Evolutionary conservation across 768 basidiomycete genomes (phyloP).

Genomic region (Mycena galopus): DNA sequence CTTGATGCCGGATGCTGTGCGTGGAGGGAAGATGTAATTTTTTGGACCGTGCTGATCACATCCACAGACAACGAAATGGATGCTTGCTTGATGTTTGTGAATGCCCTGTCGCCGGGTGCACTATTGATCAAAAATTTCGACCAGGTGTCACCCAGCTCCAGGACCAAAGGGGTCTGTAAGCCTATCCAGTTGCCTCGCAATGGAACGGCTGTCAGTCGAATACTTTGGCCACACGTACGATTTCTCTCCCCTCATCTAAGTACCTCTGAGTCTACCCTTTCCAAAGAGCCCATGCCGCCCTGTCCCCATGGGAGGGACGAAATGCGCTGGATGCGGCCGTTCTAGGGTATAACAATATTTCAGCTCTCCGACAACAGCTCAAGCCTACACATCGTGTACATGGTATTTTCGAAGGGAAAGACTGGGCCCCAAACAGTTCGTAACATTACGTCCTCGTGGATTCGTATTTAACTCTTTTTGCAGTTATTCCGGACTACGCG

Average conservation of each 20-base stretch:
- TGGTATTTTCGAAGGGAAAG: constrained; percentile 80
- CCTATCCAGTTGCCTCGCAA: constrained; percentile 72
- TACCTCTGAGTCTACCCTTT: not conserved
- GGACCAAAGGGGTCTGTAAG: constrained; percentile 79
- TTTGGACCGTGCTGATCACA: not conserved
- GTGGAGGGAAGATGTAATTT: not conserved
- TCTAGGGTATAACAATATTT: constrained; percentile 83
- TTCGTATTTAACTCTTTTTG: not conserved
- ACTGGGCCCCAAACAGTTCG: constrained; percentile 82
- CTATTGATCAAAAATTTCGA: not conserved
- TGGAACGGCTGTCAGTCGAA: constrained; percentile 71
- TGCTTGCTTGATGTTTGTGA: constrained; percentile 76
- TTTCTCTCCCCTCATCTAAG: not conserved
- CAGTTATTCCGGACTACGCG: constrained; percentile 88
- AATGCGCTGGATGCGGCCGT: constrained; percentile 93
- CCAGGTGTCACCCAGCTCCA: constrained; percentile 86
- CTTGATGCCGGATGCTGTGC: constrained; percentile 64
- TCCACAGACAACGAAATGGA: constrained; percentile 80
- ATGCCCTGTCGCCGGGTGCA: not conserved
- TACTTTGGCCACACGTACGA: constrained; percentile 81
- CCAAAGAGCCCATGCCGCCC: constrained; percentile 79
- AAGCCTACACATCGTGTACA: constrained; percentile 84
- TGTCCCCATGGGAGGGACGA: constrained; percentile 87
- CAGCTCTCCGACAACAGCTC: constrained; percentile 85
- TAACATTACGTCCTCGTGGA: constrained; percentile 2